These are phyloP conservation scores for Coemansia sp. DNA, from an alignment of 371 early-diverging fungal genomes.

Conservation along the genomic window DNA sequence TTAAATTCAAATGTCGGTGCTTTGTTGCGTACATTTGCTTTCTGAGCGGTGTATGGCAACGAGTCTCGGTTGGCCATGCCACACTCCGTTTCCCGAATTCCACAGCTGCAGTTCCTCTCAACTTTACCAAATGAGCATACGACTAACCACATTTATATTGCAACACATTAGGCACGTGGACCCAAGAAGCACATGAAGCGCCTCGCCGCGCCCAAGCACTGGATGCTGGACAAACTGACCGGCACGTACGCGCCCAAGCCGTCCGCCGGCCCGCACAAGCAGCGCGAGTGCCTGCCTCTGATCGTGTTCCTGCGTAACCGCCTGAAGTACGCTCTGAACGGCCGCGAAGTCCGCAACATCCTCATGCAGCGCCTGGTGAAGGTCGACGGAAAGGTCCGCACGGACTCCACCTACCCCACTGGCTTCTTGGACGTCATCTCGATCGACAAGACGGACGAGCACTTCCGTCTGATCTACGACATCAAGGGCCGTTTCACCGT, in stretches of 20 bases:
- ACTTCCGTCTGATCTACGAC: conserved; percentile 99
- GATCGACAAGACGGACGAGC: conserved; percentile 98
- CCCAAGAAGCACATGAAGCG: conserved; percentile 99
- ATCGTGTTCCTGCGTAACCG: conserved; percentile 98
- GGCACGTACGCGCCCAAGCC: conserved; percentile 98
- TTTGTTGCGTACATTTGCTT: not conserved
- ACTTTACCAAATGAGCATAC: not conserved
- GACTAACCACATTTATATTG: not conserved
- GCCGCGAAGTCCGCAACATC: conserved; percentile 96
- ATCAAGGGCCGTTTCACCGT: conserved; percentile 99
- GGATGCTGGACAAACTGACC: conserved; percentile 99
- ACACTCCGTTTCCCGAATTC: too few relatives aligned
- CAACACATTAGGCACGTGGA: conserved; percentile 69
- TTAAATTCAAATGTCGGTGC: not conserved
- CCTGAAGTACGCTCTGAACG: conserved; percentile 97
- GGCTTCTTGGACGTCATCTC: conserved; percentile 99
- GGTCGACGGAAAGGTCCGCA: conserved; percentile 99
- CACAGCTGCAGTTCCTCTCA: too few relatives aligned
- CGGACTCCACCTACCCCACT: conserved; percentile 97
- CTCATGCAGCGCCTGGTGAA: conserved; percentile 98
- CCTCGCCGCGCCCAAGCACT: conserved; percentile 98
- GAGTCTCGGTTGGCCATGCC: too few relatives aligned
- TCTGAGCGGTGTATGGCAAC: too few relatives aligned
- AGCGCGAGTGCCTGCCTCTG: conserved; percentile 98
- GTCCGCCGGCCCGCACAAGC: conserved; percentile 99